These are phyloP conservation scores for Leucaena leucocephala DNA, from an alignment of 306 rosid species.

Conservation along the genomic window DNA sequence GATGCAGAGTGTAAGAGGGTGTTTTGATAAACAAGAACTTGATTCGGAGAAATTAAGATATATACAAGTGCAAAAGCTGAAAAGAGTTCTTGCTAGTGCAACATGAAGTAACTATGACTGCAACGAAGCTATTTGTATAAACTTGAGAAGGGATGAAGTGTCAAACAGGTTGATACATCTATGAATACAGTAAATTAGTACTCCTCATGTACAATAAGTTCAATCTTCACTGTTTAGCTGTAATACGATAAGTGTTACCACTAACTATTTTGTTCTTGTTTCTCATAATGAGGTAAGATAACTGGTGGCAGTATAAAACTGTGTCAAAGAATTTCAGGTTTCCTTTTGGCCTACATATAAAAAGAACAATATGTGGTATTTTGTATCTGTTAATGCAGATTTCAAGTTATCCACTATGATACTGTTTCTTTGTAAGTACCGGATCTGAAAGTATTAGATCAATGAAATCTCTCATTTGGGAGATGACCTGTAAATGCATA, in stretches of 20 bases:
- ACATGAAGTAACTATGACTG: neutral
- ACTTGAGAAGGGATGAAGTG: neutral
- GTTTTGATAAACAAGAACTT: neutral
- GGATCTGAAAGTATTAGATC: neutral
- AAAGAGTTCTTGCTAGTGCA: neutral
- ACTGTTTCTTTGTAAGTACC: neutral
- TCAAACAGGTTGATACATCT: neutral
- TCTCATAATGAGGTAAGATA: neutral
- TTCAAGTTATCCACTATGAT: neutral
- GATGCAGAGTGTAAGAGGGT: neutral
- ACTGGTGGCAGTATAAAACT: neutral
- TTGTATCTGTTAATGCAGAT: neutral
- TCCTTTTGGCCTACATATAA: neutral
- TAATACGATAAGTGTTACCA: neutral
- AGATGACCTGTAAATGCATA: constrained; percentile 1
- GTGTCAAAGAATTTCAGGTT: neutral
- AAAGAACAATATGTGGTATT: neutral
- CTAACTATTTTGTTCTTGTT: neutral
- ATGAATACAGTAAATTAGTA: neutral
- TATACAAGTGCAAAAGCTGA: neutral
- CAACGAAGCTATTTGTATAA: neutral
- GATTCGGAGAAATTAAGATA: constrained; percentile 7
- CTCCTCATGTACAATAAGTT: neutral
- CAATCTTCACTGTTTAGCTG: neutral
- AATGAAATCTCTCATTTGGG: neutral